A percentile compares a stretch with the other conserved stretches of the same genome.
These are phyloP conservation scores for Rhodotorula sphaerocarpa DNA, from an alignment of 768 basidiomycete species.

Conservation along the genomic window DNA sequence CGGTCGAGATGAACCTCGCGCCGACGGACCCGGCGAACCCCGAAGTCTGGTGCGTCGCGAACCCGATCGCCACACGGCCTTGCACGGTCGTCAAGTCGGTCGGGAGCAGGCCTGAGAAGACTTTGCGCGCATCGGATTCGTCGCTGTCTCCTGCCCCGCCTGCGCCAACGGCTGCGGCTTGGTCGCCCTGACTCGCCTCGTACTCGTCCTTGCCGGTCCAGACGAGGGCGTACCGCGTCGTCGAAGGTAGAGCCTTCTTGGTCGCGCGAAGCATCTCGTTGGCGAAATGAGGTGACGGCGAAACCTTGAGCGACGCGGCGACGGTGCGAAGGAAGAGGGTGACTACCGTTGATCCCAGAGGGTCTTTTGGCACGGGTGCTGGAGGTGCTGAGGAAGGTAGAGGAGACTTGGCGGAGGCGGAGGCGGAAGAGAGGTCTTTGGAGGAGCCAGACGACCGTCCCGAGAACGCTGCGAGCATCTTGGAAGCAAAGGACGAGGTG, in stretches of 20 bases:
- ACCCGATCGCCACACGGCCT: constrained; percentile 35
- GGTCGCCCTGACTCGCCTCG: constrained; percentile 10
- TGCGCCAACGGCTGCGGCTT: too few species aligned
- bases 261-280: constrained; percentile 77
- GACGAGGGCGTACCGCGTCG: constrained; percentile 70
- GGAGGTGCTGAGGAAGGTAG: constrained; percentile 5
- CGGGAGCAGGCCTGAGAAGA: constrained; percentile 33
- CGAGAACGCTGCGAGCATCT: constrained; percentile 45
- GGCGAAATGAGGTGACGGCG: constrained; percentile 43
- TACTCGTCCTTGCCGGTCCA: constrained; percentile 48
- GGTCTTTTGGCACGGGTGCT: constrained; percentile 19
- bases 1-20: constrained; percentile 85
- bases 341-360: constrained; percentile 42
- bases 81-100: constrained; percentile 20
- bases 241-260: constrained; percentile 81
- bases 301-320: constrained; percentile 43
- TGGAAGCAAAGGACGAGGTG: constrained; percentile 41
- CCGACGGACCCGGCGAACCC: constrained; percentile 64
- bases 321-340: constrained; percentile 43
- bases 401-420: constrained; percentile 1
- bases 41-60: constrained; percentile 61
- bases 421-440: constrained; percentile 10
- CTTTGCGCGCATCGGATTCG: constrained; percentile 20
- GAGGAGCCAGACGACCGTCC: constrained; percentile 5
- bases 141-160: neutral